A percentile compares a stretch with the other conserved stretches of the same genome.
Evolutionary conservation across 2,329 filamentous ascomycete species (phyloP).

Genomic region (Penicillium sp.): DNA sequence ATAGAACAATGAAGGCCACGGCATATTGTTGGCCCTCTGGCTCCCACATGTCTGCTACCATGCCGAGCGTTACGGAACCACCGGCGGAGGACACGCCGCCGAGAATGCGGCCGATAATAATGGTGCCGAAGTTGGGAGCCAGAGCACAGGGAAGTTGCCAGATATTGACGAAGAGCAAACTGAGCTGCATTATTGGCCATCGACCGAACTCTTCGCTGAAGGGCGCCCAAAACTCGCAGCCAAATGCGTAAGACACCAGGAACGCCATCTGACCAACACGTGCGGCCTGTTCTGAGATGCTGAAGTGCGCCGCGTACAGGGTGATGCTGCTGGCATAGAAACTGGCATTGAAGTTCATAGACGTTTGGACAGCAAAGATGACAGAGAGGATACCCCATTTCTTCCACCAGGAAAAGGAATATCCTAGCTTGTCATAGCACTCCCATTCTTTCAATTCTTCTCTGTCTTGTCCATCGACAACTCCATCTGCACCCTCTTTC

Average conservation of each 20-base stretch:
- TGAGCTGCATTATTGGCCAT: constrained; percentile 70
- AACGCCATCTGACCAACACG: constrained; percentile 73
- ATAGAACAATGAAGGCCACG: constrained; percentile 59
- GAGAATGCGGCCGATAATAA: constrained; percentile 66
- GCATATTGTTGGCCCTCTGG: constrained; percentile 58
- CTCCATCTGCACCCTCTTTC: constrained; percentile 10
- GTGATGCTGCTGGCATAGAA: constrained; percentile 66
- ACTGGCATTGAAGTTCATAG: constrained; percentile 75
- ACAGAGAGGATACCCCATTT: constrained; percentile 68
- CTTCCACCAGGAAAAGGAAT: constrained; percentile 57
- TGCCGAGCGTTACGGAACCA: constrained; percentile 62
- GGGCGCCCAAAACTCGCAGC: constrained; percentile 82
- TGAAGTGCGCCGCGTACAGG: constrained; percentile 63
- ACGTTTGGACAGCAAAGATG: constrained; percentile 68
- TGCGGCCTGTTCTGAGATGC: constrained; percentile 63
- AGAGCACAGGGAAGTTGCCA: constrained; percentile 70
- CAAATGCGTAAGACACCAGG: constrained; percentile 74
- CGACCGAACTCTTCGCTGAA: constrained; percentile 81
- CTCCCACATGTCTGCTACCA: constrained; percentile 62
- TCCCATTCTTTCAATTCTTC: constrained; percentile 51
- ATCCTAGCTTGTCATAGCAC: constrained; percentile 65
- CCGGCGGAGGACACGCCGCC: constrained; percentile 62
- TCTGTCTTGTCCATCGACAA: constrained; percentile 16
- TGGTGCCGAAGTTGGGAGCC: constrained; percentile 66
- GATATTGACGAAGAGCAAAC: constrained; percentile 70